phyloP scores from a whole-genome alignment of 2,329 filamentous ascomycete genomes.

The Sporothrix humicola region DNA sequence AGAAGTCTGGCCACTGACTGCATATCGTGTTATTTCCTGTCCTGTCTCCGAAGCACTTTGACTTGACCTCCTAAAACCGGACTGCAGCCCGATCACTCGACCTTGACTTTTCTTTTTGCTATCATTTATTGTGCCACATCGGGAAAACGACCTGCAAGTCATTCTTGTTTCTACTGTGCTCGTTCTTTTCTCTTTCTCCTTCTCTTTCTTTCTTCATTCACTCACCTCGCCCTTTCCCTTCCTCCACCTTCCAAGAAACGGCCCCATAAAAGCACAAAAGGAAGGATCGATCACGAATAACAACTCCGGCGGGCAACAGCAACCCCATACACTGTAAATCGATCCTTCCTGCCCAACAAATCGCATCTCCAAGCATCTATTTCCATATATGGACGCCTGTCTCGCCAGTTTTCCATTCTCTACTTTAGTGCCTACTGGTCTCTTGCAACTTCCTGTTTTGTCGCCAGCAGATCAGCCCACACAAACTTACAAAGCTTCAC shows the following conservation, averaged over 20 bases:
- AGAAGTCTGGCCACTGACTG: too few species aligned
- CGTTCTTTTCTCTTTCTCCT: neutral
- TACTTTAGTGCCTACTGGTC: too few species aligned
- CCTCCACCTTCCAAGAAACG: neutral
- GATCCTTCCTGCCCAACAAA: neutral
- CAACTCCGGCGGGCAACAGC: neutral
- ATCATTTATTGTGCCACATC: neutral
- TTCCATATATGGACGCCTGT: neutral
- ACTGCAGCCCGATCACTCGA: too few species aligned
- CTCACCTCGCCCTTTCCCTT: neutral
- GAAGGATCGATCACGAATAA: neutral
- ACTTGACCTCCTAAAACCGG: too few species aligned
- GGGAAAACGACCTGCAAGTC: neutral
- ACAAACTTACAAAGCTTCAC: neutral
- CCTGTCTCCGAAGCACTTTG: too few species aligned
- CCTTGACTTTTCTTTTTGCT: neutral
- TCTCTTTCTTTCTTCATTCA: neutral
- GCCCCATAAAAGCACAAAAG: neutral
- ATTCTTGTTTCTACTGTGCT: neutral
- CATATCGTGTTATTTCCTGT: too few species aligned
- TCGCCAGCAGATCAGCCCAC: neutral
- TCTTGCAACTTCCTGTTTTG: neutral
- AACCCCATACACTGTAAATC: neutral
- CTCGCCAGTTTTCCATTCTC: too few species aligned
- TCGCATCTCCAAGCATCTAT: neutral